These are phyloP conservation scores for Fusarium tuaranense DNA, from an alignment of 2,329 filamentous ascomycete genomes.

Conservation along the genomic window DNA sequence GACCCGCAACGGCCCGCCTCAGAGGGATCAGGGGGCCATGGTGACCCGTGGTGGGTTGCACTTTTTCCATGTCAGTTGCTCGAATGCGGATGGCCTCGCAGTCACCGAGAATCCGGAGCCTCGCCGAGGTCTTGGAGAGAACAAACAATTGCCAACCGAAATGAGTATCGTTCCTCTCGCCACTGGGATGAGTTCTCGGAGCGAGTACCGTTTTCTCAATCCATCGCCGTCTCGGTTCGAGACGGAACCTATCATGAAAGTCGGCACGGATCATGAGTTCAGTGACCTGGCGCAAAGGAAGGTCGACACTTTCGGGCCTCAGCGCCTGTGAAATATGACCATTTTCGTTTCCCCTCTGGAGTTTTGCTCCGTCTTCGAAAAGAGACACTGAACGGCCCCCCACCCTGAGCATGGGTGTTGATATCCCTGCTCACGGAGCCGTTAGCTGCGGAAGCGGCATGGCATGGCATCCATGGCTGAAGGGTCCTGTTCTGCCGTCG, in stretches of 20 bases:
- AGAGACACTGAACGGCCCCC: background rate
- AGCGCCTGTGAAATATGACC: background rate
- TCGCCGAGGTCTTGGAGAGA: slow-evolving; percentile 9
- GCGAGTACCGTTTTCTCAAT: background rate
- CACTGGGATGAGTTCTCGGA: slow-evolving; percentile 7
- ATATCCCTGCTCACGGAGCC: background rate
- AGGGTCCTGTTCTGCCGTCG: background rate
- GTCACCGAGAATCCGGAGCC: background rate
- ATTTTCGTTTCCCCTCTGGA: background rate
- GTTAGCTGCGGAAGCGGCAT: slow-evolving; percentile 1
- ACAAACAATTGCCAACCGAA: background rate
- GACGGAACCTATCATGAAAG: background rate
- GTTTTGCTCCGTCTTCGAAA: background rate
- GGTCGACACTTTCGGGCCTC: background rate
- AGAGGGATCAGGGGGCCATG: slow-evolving; percentile 1
- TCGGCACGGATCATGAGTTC: background rate
- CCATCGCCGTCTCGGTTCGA: background rate
- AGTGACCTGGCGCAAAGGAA: background rate
- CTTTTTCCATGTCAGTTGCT: background rate
- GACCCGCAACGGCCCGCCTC: slow-evolving; percentile 24
- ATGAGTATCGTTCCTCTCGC: slow-evolving; percentile 10
- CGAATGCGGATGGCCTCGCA: background rate
- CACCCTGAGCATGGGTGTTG: slow-evolving; percentile 1
- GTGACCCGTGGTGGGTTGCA: slow-evolving; percentile 1
- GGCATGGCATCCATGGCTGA: background rate